Base-by-base conservation (phyloP, 2,329 filamentous ascomycete genomes). In the Phaeosphaeriaceae sp. region DNA sequence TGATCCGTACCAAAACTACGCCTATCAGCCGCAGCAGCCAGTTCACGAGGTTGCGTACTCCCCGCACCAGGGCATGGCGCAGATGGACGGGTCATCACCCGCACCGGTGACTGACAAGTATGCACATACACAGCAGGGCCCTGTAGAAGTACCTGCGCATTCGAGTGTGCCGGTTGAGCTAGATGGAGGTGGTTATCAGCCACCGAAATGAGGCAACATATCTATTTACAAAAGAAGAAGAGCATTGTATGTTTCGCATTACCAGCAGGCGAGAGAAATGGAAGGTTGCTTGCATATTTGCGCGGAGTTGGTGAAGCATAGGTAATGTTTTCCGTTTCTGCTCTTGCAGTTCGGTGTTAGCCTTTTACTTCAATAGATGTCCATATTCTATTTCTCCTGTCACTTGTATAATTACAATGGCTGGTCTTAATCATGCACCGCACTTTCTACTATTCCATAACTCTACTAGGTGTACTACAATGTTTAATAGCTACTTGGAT, bases 1-100 rank as follows among this genome's bases (percentile, higher is more conserved):
- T 11, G 53, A 55, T 19, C 53, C 53, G 3, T 55, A 55, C 25
- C 46, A 55, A 22, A 22, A 36, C 17, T 55, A 55, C 40, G 41
- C 21, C 2, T 55, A 55, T 41, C 53, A 55, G 15, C 51, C 51
- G 1, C 19, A 22, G 11, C 21, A 53, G 20, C 27, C 19, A n/a
- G n/a, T 21, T 6, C 44, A 48, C 31, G 27, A 55, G n/a, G 53
- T 24, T 19, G 27, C 22, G 7, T 55, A 55, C 20, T 33, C 36
- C 11, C 47, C 53, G 25, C 53, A 55, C 21, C 53, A 46, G 1
- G 22, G 19, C 3, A 36, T 50, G 36, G 47, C 53, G 10, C 53
- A 55, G 22, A 2, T 36, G 31, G 10, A 36, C 11, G 31, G 10
- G 31, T 36, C 31, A 3, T 36, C 11, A 3, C 15, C 31, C 11